Evolutionary conservation across 441 rosid species (phyloP).

Genomic region (Euphorbia schlechtendalii): DNA sequence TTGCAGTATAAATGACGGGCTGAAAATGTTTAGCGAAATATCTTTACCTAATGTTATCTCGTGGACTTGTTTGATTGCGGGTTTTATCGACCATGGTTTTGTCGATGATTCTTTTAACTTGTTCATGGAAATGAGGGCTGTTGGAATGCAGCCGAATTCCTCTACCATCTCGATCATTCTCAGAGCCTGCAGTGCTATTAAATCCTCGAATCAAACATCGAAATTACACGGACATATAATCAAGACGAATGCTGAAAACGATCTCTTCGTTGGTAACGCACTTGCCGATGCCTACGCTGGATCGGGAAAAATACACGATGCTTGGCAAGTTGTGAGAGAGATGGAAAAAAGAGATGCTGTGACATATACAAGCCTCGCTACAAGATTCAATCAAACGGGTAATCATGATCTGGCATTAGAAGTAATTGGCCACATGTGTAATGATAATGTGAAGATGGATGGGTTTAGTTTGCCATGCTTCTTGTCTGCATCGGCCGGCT

Average conservation of each 20-base stretch:
- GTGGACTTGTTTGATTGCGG: constrained; percentile 64
- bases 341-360: constrained; percentile 45
- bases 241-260: constrained; percentile 27
- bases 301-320: constrained; percentile 34
- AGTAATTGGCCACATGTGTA: constrained; percentile 32
- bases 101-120: constrained; percentile 31
- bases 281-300: constrained; percentile 60
- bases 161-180: constrained; percentile 48
- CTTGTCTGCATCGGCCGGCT: constrained; percentile 24
- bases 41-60: constrained; percentile 47
- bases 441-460: constrained; percentile 42
- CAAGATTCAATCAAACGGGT: constrained; percentile 53
- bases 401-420: constrained; percentile 38
- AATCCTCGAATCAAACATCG: constrained; percentile 23
- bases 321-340: constrained; percentile 33
- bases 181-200: constrained; percentile 30
- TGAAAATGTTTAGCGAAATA: constrained; percentile 39
- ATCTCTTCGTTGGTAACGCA: constrained; percentile 43
- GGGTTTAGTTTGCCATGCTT: constrained; percentile 51
- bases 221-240: constrained; percentile 48
- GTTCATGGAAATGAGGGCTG: constrained; percentile 42
- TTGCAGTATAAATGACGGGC: constrained; percentile 38
- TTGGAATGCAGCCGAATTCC: constrained; percentile 43
- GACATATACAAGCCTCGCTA: constrained; percentile 59
- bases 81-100: constrained; percentile 43